Evolutionary conservation across 2,329 filamentous ascomycete genomes (phyloP), one percentile per base, ranked within the genome.

Genomic region (Arachnopeziza araneosa): DNA sequence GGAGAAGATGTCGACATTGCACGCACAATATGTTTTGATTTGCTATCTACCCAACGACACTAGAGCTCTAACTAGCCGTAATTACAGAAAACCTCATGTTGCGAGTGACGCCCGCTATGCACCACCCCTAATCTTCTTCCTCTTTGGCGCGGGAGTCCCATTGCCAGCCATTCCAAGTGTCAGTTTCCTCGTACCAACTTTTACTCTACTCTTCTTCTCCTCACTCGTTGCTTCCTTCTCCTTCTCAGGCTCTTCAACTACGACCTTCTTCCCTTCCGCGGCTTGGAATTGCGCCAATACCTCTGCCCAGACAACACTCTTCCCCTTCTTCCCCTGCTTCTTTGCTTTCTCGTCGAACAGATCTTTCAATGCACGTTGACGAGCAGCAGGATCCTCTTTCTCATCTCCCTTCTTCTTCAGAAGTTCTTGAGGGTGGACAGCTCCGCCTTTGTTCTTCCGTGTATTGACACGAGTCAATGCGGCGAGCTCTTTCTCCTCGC

Each of bases 381-480:
- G 70, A 59, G 72, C 64, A 55, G 70, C 71, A 59, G 75, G 74
- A 52, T 78, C 74, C 2, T 75, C 71, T 55, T 75, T 74, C 58
- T 75, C 74, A 7, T 74, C 68, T 22, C 71, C 70, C 56, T 76
- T 75, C 63, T 69, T 74, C 0, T 66, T 63, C 3, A 73, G 44
- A 10, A 70, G 58, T 12, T 66, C 63, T 2, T 65, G 63, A 0
- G 76, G 75, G 7, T 65, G 67, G 5, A 76, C 58, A 1, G 77
- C 71, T 21, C 66, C 70, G 2, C 67, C 74, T 68, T 78, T 79
- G 61, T 80, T 80, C 63, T 76, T 77, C 26, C 76, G 71, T 1
- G 78, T 80, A 61, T 80, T 80, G 55, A 73, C 69, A 2, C 74
- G 67, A 1, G 78, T 80, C 50, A 78, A 60, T 1, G 74, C 69